Conservation (phyloP, 345 rosid genomes). For the Brassica napus region DNA sequence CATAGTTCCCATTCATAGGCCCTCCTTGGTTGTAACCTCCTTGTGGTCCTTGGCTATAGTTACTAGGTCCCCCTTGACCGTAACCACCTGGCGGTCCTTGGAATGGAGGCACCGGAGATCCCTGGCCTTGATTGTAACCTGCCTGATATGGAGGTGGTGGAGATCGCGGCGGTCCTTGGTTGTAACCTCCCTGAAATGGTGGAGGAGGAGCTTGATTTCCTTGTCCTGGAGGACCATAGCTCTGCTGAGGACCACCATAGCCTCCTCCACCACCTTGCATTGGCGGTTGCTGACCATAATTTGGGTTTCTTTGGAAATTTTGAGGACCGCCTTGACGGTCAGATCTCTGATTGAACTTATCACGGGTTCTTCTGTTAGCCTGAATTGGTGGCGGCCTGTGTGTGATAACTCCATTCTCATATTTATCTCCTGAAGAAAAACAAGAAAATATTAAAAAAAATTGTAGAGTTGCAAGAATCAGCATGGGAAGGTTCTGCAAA, state of each 20-base stretch:
- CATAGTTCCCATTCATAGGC: constrained; percentile 42
- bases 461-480: not conserved
- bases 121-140: constrained; percentile 42
- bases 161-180: constrained; percentile 31
- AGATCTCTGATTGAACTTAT: constrained; percentile 43
- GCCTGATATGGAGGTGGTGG: constrained; percentile 43
- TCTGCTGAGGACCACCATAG: constrained; percentile 52
- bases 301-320: constrained; percentile 48
- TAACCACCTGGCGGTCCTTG: constrained; percentile 45
- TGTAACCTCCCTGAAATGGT: constrained; percentile 43
- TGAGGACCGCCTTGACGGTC: constrained; percentile 46
- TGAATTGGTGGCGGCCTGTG: constrained; percentile 83
- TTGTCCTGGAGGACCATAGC: constrained; percentile 43
- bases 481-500: not conserved
- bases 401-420: constrained; percentile 78
- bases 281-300: constrained; percentile 44
- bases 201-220: constrained; percentile 40
- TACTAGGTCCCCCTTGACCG: constrained; percentile 42
- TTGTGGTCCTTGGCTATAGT: constrained; percentile 46
- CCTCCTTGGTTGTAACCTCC: constrained; percentile 49
- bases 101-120: constrained; percentile 41
- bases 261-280: constrained; percentile 53
- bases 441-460: not conserved
- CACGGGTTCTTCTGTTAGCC: constrained; percentile 47
- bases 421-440: constrained; percentile 69